Base-by-base conservation (phyloP, 176 grass and related monocot genomes). In the Bothriochloa decipiens region DNA sequence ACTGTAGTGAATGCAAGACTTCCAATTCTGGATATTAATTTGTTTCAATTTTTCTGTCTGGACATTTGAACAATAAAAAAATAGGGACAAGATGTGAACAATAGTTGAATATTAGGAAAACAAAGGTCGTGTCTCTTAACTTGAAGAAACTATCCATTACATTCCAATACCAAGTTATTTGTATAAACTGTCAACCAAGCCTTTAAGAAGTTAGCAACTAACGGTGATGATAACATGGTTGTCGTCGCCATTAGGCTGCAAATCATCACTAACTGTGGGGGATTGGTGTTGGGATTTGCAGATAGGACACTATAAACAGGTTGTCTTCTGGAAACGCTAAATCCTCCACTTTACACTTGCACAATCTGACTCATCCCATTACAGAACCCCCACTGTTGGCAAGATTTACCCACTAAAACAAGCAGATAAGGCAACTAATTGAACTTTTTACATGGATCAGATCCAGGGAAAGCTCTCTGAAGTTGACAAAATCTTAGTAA, bases 171-270 rank as follows among this genome's bases (percentile, higher is more conserved):
- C 16, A 65, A 22, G 42, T 33, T 33, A 80, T 80, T 79, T 65
- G 39, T 47, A 42, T 23, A 62, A 49, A 63, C 27, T 33, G 41
- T 23, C 77, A 49, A 63, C 27, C 26, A 64, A 46, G 28, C 63
- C 81, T 83, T 64, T 70, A 22, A 5, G 16, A 83, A 62, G 68
- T 72, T 73, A 62, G 72, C 45, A 84, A 5, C n/a, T 20, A 78
- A 84, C 11, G 7, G 22, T 20, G 15, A 53, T 58, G 9, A 61
- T 43, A 12, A 9, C 25, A 81, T 55, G 22, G 33, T 20, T 58
- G 13, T 60, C 67, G 7, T 55, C 0, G 18, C 50, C 79, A 43
- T 39, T 60, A 35, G 77, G 50, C 36, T 57, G 53, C 7, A 22
- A 22, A 57, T 57, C 18, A 57, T 22, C 20, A 57, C 53, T 22